These are phyloP conservation scores for Zychaea mexicana DNA, from an alignment of 371 early-diverging fungal species.

Conservation along the genomic window DNA sequence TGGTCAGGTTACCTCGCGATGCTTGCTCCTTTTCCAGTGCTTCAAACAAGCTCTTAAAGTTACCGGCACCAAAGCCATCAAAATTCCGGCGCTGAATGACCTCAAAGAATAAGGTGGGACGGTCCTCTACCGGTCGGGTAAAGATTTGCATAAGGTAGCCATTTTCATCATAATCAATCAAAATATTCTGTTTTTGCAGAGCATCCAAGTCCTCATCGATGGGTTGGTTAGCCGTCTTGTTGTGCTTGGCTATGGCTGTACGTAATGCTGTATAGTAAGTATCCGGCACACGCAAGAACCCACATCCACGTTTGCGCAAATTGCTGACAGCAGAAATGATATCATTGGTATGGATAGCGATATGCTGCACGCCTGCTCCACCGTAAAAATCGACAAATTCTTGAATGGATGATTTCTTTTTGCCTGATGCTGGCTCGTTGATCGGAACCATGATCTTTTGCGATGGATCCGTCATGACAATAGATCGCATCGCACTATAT, in stretches of 20 bases:
- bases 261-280: slow-evolving; percentile 89
- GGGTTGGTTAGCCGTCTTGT: slow-evolving; percentile 64
- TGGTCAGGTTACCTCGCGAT: slow-evolving; percentile 84
- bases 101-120: slow-evolving; percentile 95
- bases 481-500: slow-evolving; percentile 91
- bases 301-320: slow-evolving; percentile 85
- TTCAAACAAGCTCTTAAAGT: slow-evolving; percentile 97
- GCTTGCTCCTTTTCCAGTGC: slow-evolving; percentile 94
- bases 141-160: slow-evolving; percentile 96
- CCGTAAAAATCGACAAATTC: slow-evolving; percentile 97
- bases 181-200: slow-evolving; percentile 83
- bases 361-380: slow-evolving; percentile 94
- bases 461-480: slow-evolving; percentile 94
- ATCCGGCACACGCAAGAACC: slow-evolving; percentile 86
- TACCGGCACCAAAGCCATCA: slow-evolving; percentile 97
- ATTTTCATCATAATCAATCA: slow-evolving; percentile 95
- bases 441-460: slow-evolving; percentile 96
- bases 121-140: slow-evolving; percentile 93
- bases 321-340: slow-evolving; percentile 82
- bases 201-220: slow-evolving; percentile 82
- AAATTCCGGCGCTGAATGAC: slow-evolving; percentile 95
- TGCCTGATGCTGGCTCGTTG: slow-evolving; percentile 95
- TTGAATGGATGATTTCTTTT: slow-evolving; percentile 94
- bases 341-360: slow-evolving; percentile 88
- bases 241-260: slow-evolving; percentile 58